Base-by-base conservation (phyloP, 1,284 basidiomycete species). In the Sporisorium graminicola region DNA sequence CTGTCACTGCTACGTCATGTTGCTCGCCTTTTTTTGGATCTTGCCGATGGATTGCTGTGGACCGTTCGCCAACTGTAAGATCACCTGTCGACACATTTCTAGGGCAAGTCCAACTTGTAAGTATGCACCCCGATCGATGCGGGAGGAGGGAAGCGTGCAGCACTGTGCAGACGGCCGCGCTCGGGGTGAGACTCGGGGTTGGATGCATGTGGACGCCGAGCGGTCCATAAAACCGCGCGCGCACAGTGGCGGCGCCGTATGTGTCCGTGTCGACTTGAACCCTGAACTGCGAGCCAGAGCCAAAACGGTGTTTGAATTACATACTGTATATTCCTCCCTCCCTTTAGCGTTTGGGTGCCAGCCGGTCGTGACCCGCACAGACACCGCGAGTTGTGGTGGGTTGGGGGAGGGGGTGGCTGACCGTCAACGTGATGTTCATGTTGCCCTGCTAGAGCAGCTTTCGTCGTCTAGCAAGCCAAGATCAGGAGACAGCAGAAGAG, bases 101-200 rank as follows among this genome's bases (percentile, higher is more conserved):
- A n/a, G n/a, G n/a, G n/a, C n/a, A n/a, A n/a, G n/a, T n/a, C n/a
- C n/a, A n/a, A n/a, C n/a, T n/a, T n/a, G n/a, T n/a, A 31, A 31
- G 29, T 31, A 31, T 5, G 5, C 5, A 40, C 13, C 12, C 50
- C 37, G 37, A 40, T 40, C 37, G 37, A 29, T 44, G 43, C 49
- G 42, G 31, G 33, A 10, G 56, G 35, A 44, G 47, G 13, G 16
- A 27, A 27, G 35, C 7, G 16, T 26, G 16, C 5, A 20, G 5
- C 29, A 27, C 29, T n/a, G 37, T n/a, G 37, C 8, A 18, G 10
- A 61, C 50, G 51, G 51, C 59, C 47, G 59, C 33, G 59, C 66
- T 69, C 67, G 67, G 59, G 57, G 51, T 10, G 10, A 42, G 46
- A 24, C 67, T 70, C 67, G 61, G 67, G 20, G 61, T 64, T 26